These are phyloP conservation scores for Hemisphaericaspora xylanilytica DNA, from an alignment of 1,139 yeast genomes.

Conservation along the genomic window DNA sequence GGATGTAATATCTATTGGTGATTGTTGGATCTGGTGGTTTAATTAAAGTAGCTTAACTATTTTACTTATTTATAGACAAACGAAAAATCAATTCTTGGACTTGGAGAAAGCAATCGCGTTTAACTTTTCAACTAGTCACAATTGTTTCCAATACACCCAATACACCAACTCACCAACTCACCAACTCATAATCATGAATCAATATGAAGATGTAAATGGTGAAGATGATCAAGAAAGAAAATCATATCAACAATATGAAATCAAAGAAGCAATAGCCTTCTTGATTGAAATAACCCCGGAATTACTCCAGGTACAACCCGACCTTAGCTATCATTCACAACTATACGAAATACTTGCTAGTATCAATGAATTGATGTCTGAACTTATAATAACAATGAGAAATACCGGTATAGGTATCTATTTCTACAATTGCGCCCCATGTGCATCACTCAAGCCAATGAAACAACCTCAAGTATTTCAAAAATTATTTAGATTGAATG, in stretches of 20 bases:
- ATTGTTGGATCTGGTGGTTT: too few relatives aligned
- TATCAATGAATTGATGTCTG: conserved; percentile 55
- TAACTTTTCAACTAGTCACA: too few relatives aligned
- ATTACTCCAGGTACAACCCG: conserved; percentile 37
- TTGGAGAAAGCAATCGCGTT: too few relatives aligned
- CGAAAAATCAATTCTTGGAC: too few relatives aligned
- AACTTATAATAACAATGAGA: conserved; percentile 56
- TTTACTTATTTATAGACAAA: too few relatives aligned
- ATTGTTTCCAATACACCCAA: too few relatives aligned
- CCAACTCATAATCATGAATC: conserved; percentile 2
- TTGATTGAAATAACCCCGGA: conserved; percentile 58
- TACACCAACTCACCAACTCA: too few relatives aligned
- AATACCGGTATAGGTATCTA: conserved; percentile 68
- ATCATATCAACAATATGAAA: conserved; percentile 40
- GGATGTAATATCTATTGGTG: too few relatives aligned
- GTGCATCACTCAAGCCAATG: conserved; percentile 12
- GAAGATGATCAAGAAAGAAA: conserved; percentile 14
- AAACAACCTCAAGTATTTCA: conserved; percentile 21
- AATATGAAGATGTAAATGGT: conserved; percentile 11
- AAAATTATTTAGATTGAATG: conserved; percentile 34
- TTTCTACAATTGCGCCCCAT: conserved; percentile 47
- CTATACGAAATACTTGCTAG: conserved; percentile 53
- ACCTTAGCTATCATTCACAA: conserved; percentile 38
- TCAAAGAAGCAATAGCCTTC: conserved; percentile 63
- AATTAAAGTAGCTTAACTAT: too few relatives aligned